Evolutionary conservation across 495 filamentous ascomycete species (phyloP), one percentile per base, ranked within the genome.

Genomic region (Xylaria grammica): DNA sequence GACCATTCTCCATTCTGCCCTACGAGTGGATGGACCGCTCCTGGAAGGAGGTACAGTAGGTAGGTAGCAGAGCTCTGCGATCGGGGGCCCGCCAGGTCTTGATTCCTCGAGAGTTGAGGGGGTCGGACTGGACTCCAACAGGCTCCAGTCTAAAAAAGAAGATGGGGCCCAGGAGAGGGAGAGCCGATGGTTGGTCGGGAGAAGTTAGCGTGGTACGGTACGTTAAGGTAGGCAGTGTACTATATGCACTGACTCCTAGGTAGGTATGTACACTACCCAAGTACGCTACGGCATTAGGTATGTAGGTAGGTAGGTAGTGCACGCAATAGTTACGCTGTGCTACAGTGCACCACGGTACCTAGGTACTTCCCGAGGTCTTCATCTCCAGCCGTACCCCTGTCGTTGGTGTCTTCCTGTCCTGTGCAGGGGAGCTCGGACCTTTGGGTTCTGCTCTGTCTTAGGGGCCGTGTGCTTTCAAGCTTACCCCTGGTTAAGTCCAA

Each of bases 91-190:
- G 26, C 26, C 13, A 17, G 34, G 34, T 42, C 55, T 48, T 59
- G 40, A 27, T 40, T 10, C 32, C 55, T 48, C 40, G 40, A 42
- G 17, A 17, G 5, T 48, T 44, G 56, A 59, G 56, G 56, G 56
- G 56, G 34, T n/a, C n/a, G n/a, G n/a, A n/a, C n/a, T n/a, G n/a
- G 48, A 42, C 56, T 59, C 54, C 36, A 58, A 45, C 32, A 24
- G 54, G 13, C 36, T n/a, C 54, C 38, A 45, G 24, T 58, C 54
- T 20, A 29, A 45, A 13, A 29, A 45, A 30, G 38, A 45, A 7
- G 54, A 58, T 7, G 54, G 56, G 26, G 40, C 27, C 56, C 29
- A 59, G 56, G 42, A 27, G 27, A 30, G 20, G 42, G 22, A 9
- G 29, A 17, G 42, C 24, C 20, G 40, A 19, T 59, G 56, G 42